phyloP scores from a whole-genome alignment of 768 basidiomycete species.

The Mycena vulgaris region DNA sequence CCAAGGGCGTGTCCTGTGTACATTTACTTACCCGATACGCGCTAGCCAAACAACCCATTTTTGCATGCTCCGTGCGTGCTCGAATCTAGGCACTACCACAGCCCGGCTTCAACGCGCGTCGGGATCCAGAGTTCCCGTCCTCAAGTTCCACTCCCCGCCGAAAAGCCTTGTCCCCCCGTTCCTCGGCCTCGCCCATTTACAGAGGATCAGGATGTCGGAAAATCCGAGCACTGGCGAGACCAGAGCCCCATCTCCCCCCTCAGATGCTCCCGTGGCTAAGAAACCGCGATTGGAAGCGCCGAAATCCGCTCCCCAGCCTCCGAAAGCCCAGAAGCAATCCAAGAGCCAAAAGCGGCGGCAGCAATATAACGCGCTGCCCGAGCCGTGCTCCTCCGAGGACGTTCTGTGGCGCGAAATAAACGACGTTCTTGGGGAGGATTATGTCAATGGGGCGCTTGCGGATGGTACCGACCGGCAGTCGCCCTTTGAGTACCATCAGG shows the following conservation, averaged over 20 bases:
- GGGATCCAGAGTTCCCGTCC: no score
- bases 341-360: conserved; percentile 48
- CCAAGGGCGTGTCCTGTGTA: no score
- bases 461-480: conserved; percentile 68
- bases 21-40: no score
- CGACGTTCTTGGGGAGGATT: conserved; percentile 73
- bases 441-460: conserved; percentile 64
- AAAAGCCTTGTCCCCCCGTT: conserved; percentile 16
- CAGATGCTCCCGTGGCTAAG: conserved; percentile 46
- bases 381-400: conserved; percentile 80
- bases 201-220: conserved; percentile 10
- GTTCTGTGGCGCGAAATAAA: conserved; percentile 82
- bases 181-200: not conserved
- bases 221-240: conserved; percentile 1
- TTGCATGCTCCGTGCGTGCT: not conserved
- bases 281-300: conserved; percentile 43
- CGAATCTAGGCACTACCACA: not conserved
- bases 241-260: conserved; percentile 20
- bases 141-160: not conserved
- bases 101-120: not conserved
- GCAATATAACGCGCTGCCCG: conserved; percentile 64
- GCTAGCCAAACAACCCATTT: not conserved
- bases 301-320: not conserved
- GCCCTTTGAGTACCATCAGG: conserved; percentile 72
- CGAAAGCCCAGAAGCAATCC: conserved; percentile 24